phyloP scores from a whole-genome alignment of 73 alveolate genomes.

The Paramecium pentaurelia region DNA sequence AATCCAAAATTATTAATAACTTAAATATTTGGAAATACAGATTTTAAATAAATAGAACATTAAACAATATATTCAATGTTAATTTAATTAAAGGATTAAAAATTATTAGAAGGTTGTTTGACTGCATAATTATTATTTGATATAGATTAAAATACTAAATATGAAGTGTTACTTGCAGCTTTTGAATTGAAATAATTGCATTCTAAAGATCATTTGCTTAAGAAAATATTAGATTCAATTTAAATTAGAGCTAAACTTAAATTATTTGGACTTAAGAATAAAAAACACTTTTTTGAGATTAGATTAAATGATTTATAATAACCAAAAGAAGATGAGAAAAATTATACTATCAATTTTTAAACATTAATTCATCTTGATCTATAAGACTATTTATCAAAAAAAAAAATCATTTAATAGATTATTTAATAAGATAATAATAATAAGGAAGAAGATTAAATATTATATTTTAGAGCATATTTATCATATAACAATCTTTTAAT shows the following conservation, averaged over 20 bases:
- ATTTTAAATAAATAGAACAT: neutral
- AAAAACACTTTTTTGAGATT: neutral
- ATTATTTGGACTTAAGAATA: neutral
- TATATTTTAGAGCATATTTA: neutral
- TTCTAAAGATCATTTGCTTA: neutral
- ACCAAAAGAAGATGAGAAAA: neutral
- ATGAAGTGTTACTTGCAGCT: neutral
- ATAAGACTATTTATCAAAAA: neutral
- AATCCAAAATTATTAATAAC: neutral
- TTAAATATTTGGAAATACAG: neutral
- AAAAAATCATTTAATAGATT: neutral
- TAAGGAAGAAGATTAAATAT: neutral
- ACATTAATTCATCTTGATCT: neutral
- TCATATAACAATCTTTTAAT: neutral
- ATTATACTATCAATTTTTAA: neutral
- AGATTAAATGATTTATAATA: neutral
- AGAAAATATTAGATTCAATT: neutral
- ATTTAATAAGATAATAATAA: neutral
- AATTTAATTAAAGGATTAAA: neutral
- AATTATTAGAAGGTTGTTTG: neutral
- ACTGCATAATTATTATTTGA: neutral
- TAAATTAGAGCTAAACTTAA: neutral
- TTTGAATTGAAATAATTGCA: neutral
- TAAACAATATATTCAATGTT: neutral
- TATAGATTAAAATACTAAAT: neutral